Base-by-base conservation (phyloP, 306 rosid species). In the Calophaca sinica region DNA sequence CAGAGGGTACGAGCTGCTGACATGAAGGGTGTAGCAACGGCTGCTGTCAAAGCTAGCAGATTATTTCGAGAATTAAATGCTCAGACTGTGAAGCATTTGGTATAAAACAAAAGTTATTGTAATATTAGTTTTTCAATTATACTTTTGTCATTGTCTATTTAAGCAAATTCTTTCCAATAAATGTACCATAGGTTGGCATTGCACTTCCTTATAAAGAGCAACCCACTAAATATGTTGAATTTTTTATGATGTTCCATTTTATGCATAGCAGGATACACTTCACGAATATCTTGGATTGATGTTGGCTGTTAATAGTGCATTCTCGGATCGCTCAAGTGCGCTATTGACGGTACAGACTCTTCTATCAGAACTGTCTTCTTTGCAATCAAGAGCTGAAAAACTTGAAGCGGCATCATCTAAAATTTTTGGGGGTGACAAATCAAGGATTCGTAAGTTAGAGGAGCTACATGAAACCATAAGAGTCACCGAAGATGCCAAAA, bases 11-110 rank as follows among this genome's bases (percentile, higher is more conserved):
- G 96, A 44, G 97, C 96, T 20, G 74, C 86, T 52, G 96, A 94
- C 79, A 89, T 86, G 91, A 94, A 91, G 78, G 83, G 82, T 77
- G 78, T 94, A 11, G 98, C 98, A 13, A 90, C 97, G n/a, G 97
- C 93, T 55, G 88, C 96, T 70, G 97, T 94, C 35, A 94, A 90
- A 84, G 90, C 96, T 13, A 91, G 98, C 87, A 88, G 98, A 87
- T 90, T 88, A 80, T 86, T 83, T 52, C 90, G 98, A 51, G 98
- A 94, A 72, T 84, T 91, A 77, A 94, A 94, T 72, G 84, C 96
- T 67, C 98, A 94, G 64, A 91, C 97, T 5, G 96, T 94, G 84
- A 90, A 91, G 85, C 96, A 94, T 86, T 87, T 94, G 92, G 98
- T 94, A 87, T 58, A 12, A 57, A 51, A 15, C 13, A 15, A 49